These are phyloP conservation scores for Alternaria metachromatica DNA, from an alignment of 2,329 filamentous ascomycete species.

Conservation along the genomic window DNA sequence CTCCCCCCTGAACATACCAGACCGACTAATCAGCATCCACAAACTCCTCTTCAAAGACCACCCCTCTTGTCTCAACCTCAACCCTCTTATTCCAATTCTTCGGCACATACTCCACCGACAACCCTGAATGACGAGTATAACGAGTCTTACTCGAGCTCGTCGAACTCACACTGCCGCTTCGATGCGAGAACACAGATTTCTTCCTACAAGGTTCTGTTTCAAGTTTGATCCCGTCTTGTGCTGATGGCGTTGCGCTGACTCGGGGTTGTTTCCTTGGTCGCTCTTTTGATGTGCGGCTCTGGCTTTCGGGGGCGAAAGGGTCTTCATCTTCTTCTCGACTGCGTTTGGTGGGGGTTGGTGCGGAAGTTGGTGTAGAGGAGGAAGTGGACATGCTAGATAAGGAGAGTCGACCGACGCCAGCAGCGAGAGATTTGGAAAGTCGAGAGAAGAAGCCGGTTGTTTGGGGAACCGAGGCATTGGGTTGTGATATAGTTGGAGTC, in stretches of 20 bases:
- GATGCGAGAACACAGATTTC: background rate
- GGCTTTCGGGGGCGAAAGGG: background rate
- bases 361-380: background rate
- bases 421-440: background rate
- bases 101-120: slow-evolving; percentile 18
- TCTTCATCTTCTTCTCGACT: background rate
- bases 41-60: background rate
- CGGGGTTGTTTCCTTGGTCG: background rate
- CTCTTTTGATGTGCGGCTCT: background rate
- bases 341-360: background rate
- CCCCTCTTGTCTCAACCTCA: background rate
- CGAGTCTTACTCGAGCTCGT: background rate
- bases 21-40: background rate
- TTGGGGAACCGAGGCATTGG: background rate
- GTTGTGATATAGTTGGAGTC: background rate
- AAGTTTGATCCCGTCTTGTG: no score
- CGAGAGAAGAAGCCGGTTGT: background rate
- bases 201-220: background rate
- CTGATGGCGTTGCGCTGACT: background rate
- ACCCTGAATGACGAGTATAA: slow-evolving; percentile 24
- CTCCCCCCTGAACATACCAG: background rate
- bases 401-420: background rate
- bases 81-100: slow-evolving; percentile 20
- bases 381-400: background rate
- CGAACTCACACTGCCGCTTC: background rate